These are phyloP conservation scores for Echium plantagineum DNA, from an alignment of 257 asterid species.

Conservation along the genomic window DNA sequence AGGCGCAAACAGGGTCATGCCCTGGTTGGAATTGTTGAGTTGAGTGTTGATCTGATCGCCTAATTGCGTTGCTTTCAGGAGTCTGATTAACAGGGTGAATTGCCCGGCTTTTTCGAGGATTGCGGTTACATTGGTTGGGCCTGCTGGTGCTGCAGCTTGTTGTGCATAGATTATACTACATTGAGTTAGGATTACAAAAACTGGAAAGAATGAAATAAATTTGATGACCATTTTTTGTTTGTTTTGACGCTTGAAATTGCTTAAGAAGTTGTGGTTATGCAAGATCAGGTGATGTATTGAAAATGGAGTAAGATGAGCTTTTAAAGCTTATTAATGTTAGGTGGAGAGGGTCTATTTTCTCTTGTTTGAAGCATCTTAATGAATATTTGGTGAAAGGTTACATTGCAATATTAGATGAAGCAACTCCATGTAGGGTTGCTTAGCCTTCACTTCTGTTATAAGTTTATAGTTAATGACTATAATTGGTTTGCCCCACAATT, in stretches of 20 bases:
- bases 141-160: slow-evolving; percentile 43
- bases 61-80: slow-evolving; percentile 44
- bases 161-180: slow-evolving; percentile 39
- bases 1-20: slow-evolving; percentile 70
- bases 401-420: background rate
- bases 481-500: background rate
- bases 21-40: slow-evolving; percentile 73
- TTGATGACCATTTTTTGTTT: background rate
- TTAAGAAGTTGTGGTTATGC: background rate
- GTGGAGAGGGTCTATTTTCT: background rate
- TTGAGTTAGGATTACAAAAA: slow-evolving; percentile 15
- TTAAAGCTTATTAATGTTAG: background rate
- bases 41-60: slow-evolving; percentile 70
- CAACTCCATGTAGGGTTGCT: slow-evolving; percentile 1
- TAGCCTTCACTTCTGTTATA: background rate
- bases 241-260: background rate
- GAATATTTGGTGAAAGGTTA: slow-evolving; percentile 1
- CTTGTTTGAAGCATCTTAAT: background rate
- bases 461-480: background rate
- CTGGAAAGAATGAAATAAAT: background rate
- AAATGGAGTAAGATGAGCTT: background rate
- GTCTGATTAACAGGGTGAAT: slow-evolving; percentile 59
- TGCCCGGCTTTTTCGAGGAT: slow-evolving; percentile 88
- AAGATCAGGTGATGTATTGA: background rate
- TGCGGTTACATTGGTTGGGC: slow-evolving; percentile 65